These are phyloP conservation scores for Phytophthora capsici DNA, from an alignment of 352 stramenopile species.

Conservation along the genomic window DNA sequence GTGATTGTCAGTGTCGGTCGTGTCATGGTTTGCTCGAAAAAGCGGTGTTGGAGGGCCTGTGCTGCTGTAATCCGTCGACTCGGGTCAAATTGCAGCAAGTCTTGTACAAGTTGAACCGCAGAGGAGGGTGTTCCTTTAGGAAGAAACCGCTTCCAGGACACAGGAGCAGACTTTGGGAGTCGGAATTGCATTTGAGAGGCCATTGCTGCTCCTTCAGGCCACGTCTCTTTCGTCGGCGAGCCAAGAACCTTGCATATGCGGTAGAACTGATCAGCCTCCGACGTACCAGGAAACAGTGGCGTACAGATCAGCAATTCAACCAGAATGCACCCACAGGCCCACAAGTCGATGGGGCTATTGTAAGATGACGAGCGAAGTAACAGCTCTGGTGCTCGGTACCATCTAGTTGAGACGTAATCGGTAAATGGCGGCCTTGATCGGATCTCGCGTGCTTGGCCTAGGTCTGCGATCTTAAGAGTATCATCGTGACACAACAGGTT, in stretches of 20 bases:
- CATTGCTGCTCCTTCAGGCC: conserved; percentile 90
- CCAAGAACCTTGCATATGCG: conserved; percentile 95
- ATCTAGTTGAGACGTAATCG: conserved; percentile 80
- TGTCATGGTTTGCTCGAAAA: conserved; percentile 81
- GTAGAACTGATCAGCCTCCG: conserved; percentile 96
- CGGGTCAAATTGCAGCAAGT: conserved; percentile 94
- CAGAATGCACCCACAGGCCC: conserved; percentile 84
- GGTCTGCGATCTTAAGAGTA: conserved; percentile 77
- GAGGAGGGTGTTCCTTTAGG: conserved; percentile 69
- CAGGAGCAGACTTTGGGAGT: conserved; percentile 89
- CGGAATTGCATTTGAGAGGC: conserved; percentile 92
- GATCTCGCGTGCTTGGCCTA: conserved; percentile 79
- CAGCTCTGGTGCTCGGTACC: conserved; percentile 82
- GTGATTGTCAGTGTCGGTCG: conserved; percentile 44
- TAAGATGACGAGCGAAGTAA: conserved; percentile 71
- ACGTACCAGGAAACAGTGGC: conserved; percentile 85
- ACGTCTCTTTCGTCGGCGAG: conserved; percentile 88
- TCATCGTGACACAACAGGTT: conserved; percentile 72
- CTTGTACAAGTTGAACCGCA: conserved; percentile 85
- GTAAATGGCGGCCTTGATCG: conserved; percentile 72
- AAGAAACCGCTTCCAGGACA: conserved; percentile 73
- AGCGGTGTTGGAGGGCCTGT: conserved; percentile 94
- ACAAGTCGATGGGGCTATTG: conserved; percentile 85
- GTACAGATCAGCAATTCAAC: conserved; percentile 78
- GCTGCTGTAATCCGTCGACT: conserved; percentile 84